A percentile compares a stretch with the other conserved stretches of the same genome.
These are phyloP conservation scores for Raffaelea albimanens DNA, from an alignment of 2,329 filamentous ascomycete genomes.

Conservation along the genomic window DNA sequence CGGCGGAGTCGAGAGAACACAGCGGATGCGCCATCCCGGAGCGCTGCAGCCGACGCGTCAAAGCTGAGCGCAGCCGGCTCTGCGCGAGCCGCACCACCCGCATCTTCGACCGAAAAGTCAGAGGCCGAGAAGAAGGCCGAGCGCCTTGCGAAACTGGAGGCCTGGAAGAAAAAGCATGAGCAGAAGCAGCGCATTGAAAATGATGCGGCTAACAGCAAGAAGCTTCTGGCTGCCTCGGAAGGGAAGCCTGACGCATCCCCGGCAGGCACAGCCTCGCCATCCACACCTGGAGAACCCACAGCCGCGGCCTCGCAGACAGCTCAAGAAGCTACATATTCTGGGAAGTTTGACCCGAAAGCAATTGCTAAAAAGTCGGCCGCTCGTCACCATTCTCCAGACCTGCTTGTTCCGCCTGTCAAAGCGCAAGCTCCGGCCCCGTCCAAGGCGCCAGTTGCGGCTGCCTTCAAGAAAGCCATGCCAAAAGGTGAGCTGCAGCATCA, in stretches of 20 bases:
- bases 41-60: neutral
- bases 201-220: conserved; percentile 56
- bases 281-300: conserved; percentile 30
- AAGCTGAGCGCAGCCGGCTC: neutral
- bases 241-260: conserved; percentile 48
- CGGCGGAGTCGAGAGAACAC: conserved; percentile 59
- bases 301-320: conserved; percentile 39
- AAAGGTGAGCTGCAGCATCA: conserved; percentile 10
- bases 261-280: conserved; percentile 20
- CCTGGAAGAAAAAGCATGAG: conserved; percentile 87
- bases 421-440: neutral
- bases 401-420: conserved; percentile 30
- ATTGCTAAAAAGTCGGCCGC: conserved; percentile 71
- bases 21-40: conserved; percentile 45
- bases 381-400: conserved; percentile 43
- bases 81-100: neutral
- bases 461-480: neutral
- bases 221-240: conserved; percentile 63
- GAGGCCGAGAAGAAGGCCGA: conserved; percentile 74
- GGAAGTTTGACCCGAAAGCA: conserved; percentile 80
- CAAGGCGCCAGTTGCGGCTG: no score
- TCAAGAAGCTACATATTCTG: conserved; percentile 53
- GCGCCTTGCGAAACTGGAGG: conserved; percentile 70
- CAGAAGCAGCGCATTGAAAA: conserved; percentile 64
- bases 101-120: conserved; percentile 41